Percentiles rank a stretch among this genome's conserved stretches.
phyloP scores from a whole-genome alignment of 441 rosid genomes.

The Brassica balearica region DNA sequence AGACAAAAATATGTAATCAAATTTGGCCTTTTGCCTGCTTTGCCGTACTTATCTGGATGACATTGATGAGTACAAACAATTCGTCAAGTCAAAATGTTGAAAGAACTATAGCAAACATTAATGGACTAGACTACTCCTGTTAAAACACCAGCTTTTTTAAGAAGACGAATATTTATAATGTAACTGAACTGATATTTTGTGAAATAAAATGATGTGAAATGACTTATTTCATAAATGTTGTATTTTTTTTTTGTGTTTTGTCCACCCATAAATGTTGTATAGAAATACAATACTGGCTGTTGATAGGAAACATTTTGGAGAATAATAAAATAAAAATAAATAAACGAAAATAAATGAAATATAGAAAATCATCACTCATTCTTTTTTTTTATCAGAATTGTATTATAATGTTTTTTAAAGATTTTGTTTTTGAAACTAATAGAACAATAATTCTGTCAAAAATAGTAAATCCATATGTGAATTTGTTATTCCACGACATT shows the following conservation, averaged over 20 bases:
- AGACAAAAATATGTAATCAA: conserved; percentile 22
- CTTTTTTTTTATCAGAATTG: not conserved
- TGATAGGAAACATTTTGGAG: not conserved
- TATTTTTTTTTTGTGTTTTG: too few relatives aligned
- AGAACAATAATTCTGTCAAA: not conserved
- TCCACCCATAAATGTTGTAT: too few relatives aligned
- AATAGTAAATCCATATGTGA: not conserved
- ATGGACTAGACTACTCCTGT: not conserved
- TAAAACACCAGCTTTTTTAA: not conserved
- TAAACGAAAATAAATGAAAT: not conserved
- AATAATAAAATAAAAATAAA: not conserved
- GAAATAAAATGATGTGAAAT: not conserved
- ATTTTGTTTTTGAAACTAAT: not conserved
- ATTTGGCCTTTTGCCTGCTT: conserved; percentile 14
- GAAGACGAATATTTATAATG: not conserved
- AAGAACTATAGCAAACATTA: not conserved
- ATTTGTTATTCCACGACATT: not conserved
- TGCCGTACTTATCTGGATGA: conserved; percentile 26
- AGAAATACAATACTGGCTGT: not conserved
- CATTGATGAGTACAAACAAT: not conserved
- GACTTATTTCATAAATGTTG: too few relatives aligned
- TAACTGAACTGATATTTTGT: not conserved
- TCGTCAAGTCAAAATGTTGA: conserved; percentile 13
- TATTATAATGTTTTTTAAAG: not conserved
- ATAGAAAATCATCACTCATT: not conserved